phyloP scores from a whole-genome alignment of 2,329 filamentous ascomycete species.

The Grosmannia huntii region DNA sequence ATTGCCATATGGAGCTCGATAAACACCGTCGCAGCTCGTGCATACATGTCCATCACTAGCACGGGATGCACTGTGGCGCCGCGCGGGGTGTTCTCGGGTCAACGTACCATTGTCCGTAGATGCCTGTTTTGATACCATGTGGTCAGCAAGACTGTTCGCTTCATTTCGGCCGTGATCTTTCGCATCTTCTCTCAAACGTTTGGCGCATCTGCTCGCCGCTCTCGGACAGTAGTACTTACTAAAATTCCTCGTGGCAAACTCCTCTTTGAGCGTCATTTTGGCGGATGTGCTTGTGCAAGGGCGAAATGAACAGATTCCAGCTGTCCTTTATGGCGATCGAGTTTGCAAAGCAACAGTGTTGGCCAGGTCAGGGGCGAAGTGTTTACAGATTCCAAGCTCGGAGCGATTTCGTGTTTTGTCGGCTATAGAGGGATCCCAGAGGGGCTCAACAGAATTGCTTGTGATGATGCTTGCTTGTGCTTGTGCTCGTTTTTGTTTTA shows the following conservation, averaged over 20 bases:
- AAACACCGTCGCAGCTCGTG: neutral
- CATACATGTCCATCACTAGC: neutral
- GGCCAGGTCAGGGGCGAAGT: neutral
- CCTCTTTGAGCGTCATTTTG: constrained; percentile 47
- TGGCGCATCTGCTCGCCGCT: neutral
- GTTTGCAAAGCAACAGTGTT: neutral
- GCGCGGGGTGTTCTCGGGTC: neutral
- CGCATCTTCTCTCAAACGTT: constrained; percentile 4
- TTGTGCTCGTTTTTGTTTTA: neutral
- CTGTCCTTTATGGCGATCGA: neutral
- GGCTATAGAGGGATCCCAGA: neutral
- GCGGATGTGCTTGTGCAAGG: neutral
- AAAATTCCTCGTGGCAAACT: constrained; percentile 62
- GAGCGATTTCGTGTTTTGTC: neutral
- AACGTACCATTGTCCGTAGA: constrained; percentile 64
- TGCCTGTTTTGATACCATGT: constrained; percentile 33
- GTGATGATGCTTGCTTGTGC: neutral
- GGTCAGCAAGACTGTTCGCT: constrained; percentile 6
- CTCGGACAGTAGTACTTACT: constrained; percentile 30
- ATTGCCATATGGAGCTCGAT: neutral
- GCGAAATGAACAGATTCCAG: neutral
- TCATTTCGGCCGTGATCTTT: neutral
- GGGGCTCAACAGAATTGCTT: neutral
- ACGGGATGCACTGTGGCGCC: neutral
- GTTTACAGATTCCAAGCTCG: neutral